Evolutionary conservation across 208 protist genomes (phyloP).

Genomic region (Acanthamoeba lugdunensis): DNA sequence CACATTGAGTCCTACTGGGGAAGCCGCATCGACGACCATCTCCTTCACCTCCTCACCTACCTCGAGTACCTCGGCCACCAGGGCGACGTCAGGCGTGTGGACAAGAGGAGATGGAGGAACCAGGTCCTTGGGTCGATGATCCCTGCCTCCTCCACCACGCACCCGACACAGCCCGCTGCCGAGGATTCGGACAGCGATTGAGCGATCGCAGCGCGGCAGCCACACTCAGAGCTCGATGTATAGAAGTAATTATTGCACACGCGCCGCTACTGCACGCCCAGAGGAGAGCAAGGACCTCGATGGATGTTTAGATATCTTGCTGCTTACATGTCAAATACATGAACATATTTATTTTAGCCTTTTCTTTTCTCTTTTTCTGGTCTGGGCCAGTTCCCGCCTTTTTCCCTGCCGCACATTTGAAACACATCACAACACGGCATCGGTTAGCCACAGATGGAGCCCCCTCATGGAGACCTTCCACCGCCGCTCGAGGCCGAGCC

Average conservation of each 20-base stretch:
- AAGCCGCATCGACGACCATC: constrained; percentile 46
- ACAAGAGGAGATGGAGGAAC: constrained; percentile 56
- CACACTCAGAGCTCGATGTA: not conserved
- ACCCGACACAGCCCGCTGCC: not conserved
- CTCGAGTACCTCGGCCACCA: constrained; percentile 42
- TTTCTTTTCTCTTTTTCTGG: not conserved
- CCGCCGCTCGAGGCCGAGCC: not conserved
- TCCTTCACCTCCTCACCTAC: constrained; percentile 54
- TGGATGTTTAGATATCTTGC: not conserved
- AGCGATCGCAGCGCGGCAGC: not conserved
- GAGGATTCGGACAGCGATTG: constrained; percentile 28
- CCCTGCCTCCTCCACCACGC: not conserved
- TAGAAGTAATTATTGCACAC: constrained; percentile 30
- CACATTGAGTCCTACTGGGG: constrained; percentile 64
- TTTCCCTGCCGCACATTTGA: not conserved
- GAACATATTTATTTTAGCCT: not conserved
- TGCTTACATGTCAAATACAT: not conserved
- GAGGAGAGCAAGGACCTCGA: not conserved
- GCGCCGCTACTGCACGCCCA: not conserved
- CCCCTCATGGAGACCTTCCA: not conserved
- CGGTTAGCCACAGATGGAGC: too few species aligned
- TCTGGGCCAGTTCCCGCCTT: not conserved
- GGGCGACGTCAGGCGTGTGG: constrained; percentile 20
- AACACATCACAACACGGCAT: not conserved
- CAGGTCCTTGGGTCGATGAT: constrained; percentile 10